Evolutionary conservation across 2,329 filamentous ascomycete species (phyloP), one percentile per base, ranked within the genome.

Genomic region (Sclerotinia spermophila): DNA sequence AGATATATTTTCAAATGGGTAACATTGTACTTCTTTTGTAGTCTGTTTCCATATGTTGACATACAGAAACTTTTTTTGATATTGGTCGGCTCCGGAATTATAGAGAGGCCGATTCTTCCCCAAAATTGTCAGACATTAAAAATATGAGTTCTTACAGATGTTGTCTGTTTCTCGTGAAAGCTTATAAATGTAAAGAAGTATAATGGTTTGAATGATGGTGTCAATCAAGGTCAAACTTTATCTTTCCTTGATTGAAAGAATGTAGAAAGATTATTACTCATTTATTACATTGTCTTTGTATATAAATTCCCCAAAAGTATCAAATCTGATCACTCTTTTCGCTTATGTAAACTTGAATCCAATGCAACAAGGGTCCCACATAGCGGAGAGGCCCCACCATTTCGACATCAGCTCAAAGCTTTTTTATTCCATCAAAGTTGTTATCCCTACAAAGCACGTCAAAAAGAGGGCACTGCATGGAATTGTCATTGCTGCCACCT

Each of bases 341-440:
- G 61, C 61, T 65, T 65, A 66, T 53, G 33, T 66, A 53, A 65
- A 1, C 17, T 24, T 30, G 2, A 40, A 66, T 10, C n/a, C n/a
- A 13, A 66, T 66, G 35, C 48, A 53, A 38, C 62, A 40, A 51
- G 61, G 62, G n/a, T 55, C 62, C 62, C 62, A 53, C 62, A 66
- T 30, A 35, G 62, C 45, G 62, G 62, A 66, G 62, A 40, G 30
- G n/a, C 35, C 62, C 62, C 62, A 53, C 62, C 48, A 40, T 35
- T 40, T 30, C 30, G 62, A 66, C 62, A 66, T 66, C 62, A 38
- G 62, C n/a, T 53, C 10, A 66, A 66, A 30, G 45, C 62, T 66
- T 66, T 45, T 45, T 30, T 10, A 59, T 66, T 66, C 17, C 11
- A 51, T 51, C 44, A 38, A 21, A 24, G 27, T 51, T 38, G 5